Base-by-base conservation (phyloP, 177 flowering plant species). In the Vitis hybrid region DNA sequence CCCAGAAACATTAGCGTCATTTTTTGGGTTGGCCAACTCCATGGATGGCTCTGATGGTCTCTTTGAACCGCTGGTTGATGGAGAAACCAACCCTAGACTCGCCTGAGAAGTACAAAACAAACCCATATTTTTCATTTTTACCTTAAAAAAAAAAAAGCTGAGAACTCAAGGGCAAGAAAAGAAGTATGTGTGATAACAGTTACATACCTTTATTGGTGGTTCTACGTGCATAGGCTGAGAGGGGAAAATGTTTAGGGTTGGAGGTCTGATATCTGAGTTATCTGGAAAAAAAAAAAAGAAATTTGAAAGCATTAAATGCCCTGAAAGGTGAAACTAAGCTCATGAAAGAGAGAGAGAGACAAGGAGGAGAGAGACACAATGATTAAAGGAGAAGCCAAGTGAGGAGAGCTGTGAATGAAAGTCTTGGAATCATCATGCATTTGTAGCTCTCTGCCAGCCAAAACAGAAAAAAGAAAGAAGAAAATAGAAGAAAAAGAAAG, bases 191-290 rank as follows among this genome's bases (percentile, higher is more conserved):
- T 46, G 15, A 24, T 14, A 12, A 12, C 49, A 48, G 51, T 48
- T 54, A 21, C 10, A 24, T 72, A 86, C 90, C 88, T 82, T 89
- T 60, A 85, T 61, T 58, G 88, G 64, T 65, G 98, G 94, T 66
- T 94, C 98, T 11, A 89, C 92, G 83, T 91, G 98, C 98, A 96
- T 92, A 62, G 99, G 99, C 74, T 91, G 91, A 70, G 99, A 94
- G 20, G 99, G 99, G 84, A 96, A 96, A 71, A 96, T 96, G 84
- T 94, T 96, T 72, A 96, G 63, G 67, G 97, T 96, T 41, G 95
- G 98, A 65, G 98, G 97, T 70, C 92, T 87, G 86, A 92, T 87
- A 50, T 86, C 91, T 35, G 84, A 67, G 78, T 54, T 83, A 72
- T 88, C 93, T 90, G 89, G 86, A 80, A 1, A 78, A 69, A n/a